Percentiles rank a stretch among this genome's conserved stretches.
phyloP scores from a whole-genome alignment of 106 monocot species.

The Allium cepa region DNA sequence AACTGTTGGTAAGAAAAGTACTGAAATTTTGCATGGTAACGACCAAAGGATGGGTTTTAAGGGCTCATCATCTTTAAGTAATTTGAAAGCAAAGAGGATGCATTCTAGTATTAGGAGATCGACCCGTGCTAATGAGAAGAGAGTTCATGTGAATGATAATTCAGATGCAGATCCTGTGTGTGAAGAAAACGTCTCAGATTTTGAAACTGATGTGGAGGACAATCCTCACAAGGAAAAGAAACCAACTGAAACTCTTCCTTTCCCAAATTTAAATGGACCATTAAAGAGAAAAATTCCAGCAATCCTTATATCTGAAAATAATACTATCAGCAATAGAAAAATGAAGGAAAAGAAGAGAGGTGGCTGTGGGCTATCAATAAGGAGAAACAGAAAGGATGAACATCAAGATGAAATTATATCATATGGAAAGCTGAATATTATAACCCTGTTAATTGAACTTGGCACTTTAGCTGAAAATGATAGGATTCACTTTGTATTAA shows the following conservation, averaged over 20 bases:
- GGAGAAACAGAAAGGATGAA: conserved; percentile 16
- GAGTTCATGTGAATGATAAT: conserved; percentile 15
- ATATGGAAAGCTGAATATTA: conserved; percentile 24
- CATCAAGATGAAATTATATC: conserved; percentile 4
- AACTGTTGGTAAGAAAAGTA: conserved; percentile 3
- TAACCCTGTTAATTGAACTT: conserved; percentile 65
- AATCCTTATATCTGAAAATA: not conserved
- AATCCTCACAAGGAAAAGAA: conserved; percentile 4
- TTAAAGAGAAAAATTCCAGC: not conserved
- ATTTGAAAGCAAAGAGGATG: not conserved
- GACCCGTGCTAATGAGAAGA: conserved; percentile 23
- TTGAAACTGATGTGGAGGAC: not conserved
- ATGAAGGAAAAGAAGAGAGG: conserved; percentile 19
- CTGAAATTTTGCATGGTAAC: conserved; percentile 1
- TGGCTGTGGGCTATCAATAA: conserved; percentile 26
- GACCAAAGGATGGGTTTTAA: not conserved
- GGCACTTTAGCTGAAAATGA: conserved; percentile 44
- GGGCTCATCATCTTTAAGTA: not conserved
- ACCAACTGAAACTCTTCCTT: not conserved
- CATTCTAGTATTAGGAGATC: conserved; percentile 18
- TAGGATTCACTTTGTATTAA: conserved; percentile 25
- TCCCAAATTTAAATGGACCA: conserved; percentile 4
- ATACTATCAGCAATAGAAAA: conserved; percentile 7
- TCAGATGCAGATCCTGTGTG: conserved; percentile 6
- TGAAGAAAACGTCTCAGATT: conserved; percentile 6